Evolutionary conservation across 345 rosid species (phyloP), one percentile per base, ranked within the genome.

Genomic region (Rhodamnia argentea): DNA sequence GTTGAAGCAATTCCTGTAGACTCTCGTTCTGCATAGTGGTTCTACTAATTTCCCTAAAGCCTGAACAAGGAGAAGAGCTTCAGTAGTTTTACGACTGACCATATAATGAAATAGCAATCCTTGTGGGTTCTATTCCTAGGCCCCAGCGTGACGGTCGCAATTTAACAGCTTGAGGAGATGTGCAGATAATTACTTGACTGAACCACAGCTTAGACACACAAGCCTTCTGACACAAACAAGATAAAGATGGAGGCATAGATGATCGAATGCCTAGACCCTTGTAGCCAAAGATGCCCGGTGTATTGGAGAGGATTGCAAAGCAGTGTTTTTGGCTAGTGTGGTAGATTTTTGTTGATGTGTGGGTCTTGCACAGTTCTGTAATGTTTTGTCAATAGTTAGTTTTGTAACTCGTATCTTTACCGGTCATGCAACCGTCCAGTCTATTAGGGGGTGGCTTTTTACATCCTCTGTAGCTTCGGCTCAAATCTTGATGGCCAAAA

Each of bases 1-100:
- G 86, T 86, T 54, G 83, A 90, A 78, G 86, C 82, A 85, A 86
- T 82, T 55, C 89, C 90, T 8, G 85, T 85, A 53, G 86, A 62
- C 82, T 81, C 87, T 52, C 88, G 56, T 85, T 82, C 89, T 42
- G 47, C 44, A 78, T 29, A 83, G 62, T 27, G 47, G 59, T 32
- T 37, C 78, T 37, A 70, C 44, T 32, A 64, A 64, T 64, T 70
- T 70, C 47, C 47, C 47, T 18, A 70, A 37, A 70, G 26, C 47
- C 78, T 9, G 78, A 70, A 37, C 78, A 37, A 9, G 47, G 47
- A 70, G 47, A 32, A 70, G 78, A 37, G 78, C 76, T 70, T 70
- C 78, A 10, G 26, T 70, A 32, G 47, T 32, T 70, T 32, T 37
- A 18, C 4, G 78, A 70, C 47, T 70, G 47, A 70, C 47, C 47